Evolutionary conservation across 2,329 filamentous ascomycete genomes (phyloP), one percentile per base, ranked within the genome.

Genomic region (Elsinoe batatas): DNA sequence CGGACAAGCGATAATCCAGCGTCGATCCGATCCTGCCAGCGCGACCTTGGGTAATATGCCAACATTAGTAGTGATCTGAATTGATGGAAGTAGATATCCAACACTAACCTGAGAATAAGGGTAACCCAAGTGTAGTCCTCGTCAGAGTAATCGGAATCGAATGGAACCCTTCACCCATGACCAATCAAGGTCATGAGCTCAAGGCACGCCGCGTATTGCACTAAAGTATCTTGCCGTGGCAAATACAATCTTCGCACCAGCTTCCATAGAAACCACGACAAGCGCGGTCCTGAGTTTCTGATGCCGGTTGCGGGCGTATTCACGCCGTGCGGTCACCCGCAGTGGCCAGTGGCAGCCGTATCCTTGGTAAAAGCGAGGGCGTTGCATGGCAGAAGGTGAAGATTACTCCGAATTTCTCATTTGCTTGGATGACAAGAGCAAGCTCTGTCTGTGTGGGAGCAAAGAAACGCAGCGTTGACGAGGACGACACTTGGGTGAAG

Each of bases 321-420:
- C 85, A 87, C 86, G 87, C 81, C 81, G 85, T 85, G 79, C 86
- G 87, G 86, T 91, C 79, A 80, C 87, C 83, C 85, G 86, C 85
- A 87, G 88, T 71, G 69, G 71, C 69, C 71, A 72, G 67, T 62
- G 38, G 56, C 57, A 58, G 59, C 54, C 54, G 51, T 57, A 54
- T 38, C 32, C 30, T 33, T 8, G 32, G 33, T 43, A 59, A 51
- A 60, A 59, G 58, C 58, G 60, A 61, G 59, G 64, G 62, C 62
- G 63, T 65, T 66, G 68, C 68, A 67, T 70, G 68, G 68, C 73
- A 72, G 71, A 68, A 74, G 71, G 70, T 89, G 87, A 88, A 91
- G 87, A 91, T 84, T 93, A 87, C 88, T 93, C 88, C 88, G 88
- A 93, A 91, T 93, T 93, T 93, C 88, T 89, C 88, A 91, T 89